phyloP scores from a whole-genome alignment of 2,329 filamentous ascomycete species.

The Colletotrichum liriopes region DNA sequence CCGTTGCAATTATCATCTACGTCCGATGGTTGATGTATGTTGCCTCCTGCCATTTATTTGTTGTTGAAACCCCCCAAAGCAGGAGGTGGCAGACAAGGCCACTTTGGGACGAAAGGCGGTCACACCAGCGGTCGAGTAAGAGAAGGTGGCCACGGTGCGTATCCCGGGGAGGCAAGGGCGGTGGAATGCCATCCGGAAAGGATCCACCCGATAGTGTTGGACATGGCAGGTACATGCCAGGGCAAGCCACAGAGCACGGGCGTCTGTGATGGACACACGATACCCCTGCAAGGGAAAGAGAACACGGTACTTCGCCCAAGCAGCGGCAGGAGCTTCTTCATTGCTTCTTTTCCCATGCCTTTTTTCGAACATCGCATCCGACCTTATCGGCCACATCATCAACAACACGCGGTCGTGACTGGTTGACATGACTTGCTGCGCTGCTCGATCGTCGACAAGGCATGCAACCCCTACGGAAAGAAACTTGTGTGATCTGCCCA shows the following conservation, averaged over 20 bases:
- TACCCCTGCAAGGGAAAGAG: conserved; percentile 31
- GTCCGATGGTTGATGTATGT: neutral
- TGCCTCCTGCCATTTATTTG: neutral
- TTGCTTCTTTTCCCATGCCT: conserved; percentile 16
- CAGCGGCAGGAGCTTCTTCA: conserved; percentile 19
- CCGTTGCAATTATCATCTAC: neutral
- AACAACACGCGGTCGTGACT: neutral
- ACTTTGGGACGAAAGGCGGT: conserved; percentile 34
- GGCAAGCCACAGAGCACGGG: conserved; percentile 40
- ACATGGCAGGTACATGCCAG: conserved; percentile 37
- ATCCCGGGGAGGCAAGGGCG: conserved; percentile 20
- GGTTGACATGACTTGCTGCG: neutral
- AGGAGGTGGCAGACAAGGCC: neutral
- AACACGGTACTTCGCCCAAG: conserved; percentile 19
- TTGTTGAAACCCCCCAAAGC: neutral
- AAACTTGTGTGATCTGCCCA: conserved; percentile 27
- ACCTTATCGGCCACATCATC: conserved; percentile 6
- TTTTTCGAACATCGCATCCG: neutral
- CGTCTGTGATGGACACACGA: conserved; percentile 8
- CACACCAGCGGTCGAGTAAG: conserved; percentile 5
- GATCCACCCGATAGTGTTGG: conserved; percentile 39
- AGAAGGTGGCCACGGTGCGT: conserved; percentile 16
- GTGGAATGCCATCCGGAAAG: conserved; percentile 17
- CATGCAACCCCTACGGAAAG: conserved; percentile 22
- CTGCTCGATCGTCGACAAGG: conserved; percentile 11